Evolutionary conservation across 1,284 basidiomycete species (phyloP).

Genomic region (Testicularia cyperi): DNA sequence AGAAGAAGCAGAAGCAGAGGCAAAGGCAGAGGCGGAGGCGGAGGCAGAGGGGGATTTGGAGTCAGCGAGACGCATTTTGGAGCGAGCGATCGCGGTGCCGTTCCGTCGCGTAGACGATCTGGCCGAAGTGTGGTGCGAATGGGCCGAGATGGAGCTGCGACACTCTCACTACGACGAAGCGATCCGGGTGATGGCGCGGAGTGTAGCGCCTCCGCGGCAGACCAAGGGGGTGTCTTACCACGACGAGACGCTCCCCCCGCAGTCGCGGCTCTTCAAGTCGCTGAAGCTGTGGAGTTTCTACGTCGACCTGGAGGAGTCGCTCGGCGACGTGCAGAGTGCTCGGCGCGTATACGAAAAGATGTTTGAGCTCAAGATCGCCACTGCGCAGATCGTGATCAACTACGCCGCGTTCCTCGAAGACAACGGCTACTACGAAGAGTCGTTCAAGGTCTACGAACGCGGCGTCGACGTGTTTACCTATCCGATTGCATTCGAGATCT

Average conservation of each 20-base stretch:
- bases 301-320: constrained; percentile 93
- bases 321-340: constrained; percentile 86
- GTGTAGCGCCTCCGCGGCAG: constrained; percentile 77
- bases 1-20: constrained; percentile 68
- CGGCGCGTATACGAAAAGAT: constrained; percentile 97
- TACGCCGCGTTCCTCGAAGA: constrained; percentile 96
- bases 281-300: constrained; percentile 99
- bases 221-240: constrained; percentile 83
- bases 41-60: constrained; percentile 76
- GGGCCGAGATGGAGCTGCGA: constrained; percentile 96
- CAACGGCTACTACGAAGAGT: constrained; percentile 96
- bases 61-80: constrained; percentile 85
- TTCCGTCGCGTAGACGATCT: constrained; percentile 96
- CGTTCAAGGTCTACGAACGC: constrained; percentile 97
- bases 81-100: constrained; percentile 85
- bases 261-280: constrained; percentile 91
- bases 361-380: constrained; percentile 95
- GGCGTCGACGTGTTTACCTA: constrained; percentile 97
- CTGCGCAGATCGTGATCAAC: constrained; percentile 89
- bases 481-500: constrained; percentile 96
- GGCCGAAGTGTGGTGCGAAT: constrained; percentile 98
- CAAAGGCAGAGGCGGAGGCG: constrained; percentile 64
- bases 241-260: constrained; percentile 86
- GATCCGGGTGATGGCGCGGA: constrained; percentile 91
- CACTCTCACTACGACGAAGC: constrained; percentile 96